Evolutionary conservation across 495 filamentous ascomycete species (phyloP).

Genomic region (Podospora fimiseda): DNA sequence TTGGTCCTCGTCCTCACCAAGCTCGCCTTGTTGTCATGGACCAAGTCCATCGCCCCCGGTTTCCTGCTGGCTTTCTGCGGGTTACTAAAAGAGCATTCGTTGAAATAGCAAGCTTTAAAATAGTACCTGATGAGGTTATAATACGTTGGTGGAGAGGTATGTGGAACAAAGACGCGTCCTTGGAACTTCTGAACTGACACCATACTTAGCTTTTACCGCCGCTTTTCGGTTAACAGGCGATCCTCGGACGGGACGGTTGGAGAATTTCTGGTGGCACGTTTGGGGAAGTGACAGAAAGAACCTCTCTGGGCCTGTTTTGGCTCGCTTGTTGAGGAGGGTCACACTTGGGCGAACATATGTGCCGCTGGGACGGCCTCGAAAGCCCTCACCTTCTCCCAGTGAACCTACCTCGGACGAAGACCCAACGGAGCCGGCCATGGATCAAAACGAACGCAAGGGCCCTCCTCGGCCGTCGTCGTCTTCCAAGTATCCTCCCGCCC

Average conservation of each 20-base stretch:
- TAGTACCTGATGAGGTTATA: slow-evolving; percentile 43
- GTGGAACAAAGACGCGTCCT: neutral
- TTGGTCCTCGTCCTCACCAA: no score
- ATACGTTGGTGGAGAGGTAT: slow-evolving; percentile 47
- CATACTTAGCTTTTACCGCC: slow-evolving; percentile 42
- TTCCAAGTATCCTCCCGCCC: slow-evolving; percentile 30
- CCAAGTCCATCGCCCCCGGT: no score
- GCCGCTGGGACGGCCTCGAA: slow-evolving; percentile 15
- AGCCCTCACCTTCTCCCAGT: no score
- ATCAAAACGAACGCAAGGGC: no score
- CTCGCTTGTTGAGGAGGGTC: slow-evolving; percentile 43
- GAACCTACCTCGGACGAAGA: no score
- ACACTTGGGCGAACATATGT: slow-evolving; percentile 45
- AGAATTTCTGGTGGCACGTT: slow-evolving; percentile 54
- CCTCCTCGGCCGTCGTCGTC: slow-evolving; percentile 23
- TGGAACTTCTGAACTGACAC: neutral
- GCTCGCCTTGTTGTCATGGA: neutral
- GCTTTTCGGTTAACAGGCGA: slow-evolving; percentile 44
- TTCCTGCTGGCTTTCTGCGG: slow-evolving; percentile 43
- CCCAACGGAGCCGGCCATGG: no score
- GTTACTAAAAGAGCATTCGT: slow-evolving; percentile 40
- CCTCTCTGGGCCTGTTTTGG: slow-evolving; percentile 40
- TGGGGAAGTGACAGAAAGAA: slow-evolving; percentile 45
- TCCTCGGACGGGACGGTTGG: slow-evolving; percentile 46
- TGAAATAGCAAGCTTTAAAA: slow-evolving; percentile 41